phyloP scores from a whole-genome alignment of 495 filamentous ascomycete species.

The Neurospora intermedia region DNA sequence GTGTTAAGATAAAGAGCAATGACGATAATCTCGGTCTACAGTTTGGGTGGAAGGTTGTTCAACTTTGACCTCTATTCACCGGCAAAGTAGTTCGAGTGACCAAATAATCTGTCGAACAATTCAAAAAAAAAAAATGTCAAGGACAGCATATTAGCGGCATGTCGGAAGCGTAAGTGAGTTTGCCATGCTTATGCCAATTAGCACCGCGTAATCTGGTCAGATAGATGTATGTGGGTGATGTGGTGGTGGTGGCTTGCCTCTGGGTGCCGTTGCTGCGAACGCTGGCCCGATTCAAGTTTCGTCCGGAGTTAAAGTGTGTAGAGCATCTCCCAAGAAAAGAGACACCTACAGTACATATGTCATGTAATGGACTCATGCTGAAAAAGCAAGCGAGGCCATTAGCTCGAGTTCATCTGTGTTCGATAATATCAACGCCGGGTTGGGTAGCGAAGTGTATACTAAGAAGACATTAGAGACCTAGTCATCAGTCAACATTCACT shows the following conservation, averaged over 20 bases:
- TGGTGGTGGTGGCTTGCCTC: neutral
- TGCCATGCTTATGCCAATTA: neutral
- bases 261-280: neutral
- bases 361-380: neutral
- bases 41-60: neutral
- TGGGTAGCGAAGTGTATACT: neutral
- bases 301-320: neutral
- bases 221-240: neutral
- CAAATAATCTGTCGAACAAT: neutral
- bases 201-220: neutral
- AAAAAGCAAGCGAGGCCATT: neutral
- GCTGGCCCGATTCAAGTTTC: neutral
- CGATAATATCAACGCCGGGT: neutral
- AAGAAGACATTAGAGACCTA: neutral
- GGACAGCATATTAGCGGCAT: neutral
- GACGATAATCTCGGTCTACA: slow-evolving; percentile 30
- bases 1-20: slow-evolving; percentile 21
- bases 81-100: neutral
- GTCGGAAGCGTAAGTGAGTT: neutral
- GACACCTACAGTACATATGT: neutral
- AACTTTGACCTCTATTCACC: neutral
- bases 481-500: neutral
- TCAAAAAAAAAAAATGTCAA: neutral
- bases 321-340: neutral
- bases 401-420: neutral